phyloP scores from a whole-genome alignment of 805 yeast species.

The Metschnikowia proteae region DNA sequence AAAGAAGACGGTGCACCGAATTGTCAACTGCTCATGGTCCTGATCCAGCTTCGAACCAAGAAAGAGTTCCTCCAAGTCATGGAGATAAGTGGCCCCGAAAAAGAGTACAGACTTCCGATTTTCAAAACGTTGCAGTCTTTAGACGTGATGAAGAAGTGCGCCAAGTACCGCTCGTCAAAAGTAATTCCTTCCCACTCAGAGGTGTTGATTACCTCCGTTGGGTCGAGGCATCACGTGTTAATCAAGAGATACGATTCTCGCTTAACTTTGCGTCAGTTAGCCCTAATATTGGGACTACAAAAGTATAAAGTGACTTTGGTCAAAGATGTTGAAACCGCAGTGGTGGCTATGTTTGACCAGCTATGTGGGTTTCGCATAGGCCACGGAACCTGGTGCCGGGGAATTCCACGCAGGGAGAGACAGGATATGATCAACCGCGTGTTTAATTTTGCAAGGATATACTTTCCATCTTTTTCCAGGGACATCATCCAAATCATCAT shows the following conservation, averaged over 20 bases:
- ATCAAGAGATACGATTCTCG: conserved; percentile 14
- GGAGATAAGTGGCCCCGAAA: conserved; percentile 9
- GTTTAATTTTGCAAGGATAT: conserved; percentile 41
- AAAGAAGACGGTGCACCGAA: not conserved
- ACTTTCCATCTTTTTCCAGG: conserved; percentile 48
- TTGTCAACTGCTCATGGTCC: conserved; percentile 1
- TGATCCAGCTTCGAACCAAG: conserved; percentile 1
- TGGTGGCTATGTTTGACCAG: conserved; percentile 49
- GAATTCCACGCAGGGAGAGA: conserved; percentile 56
- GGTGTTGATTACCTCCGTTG: not conserved
- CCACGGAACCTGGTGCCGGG: conserved; percentile 80
- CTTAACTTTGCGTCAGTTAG: conserved; percentile 13
- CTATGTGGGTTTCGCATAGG: conserved; percentile 72
- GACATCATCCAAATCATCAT: conserved; percentile 66
- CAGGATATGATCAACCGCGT: conserved; percentile 46
- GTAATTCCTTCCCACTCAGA: not conserved
- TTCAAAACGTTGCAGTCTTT: conserved; percentile 7
- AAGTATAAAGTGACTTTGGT: conserved; percentile 48
- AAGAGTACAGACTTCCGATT: conserved; percentile 14
- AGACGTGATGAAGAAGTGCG: conserved; percentile 1
- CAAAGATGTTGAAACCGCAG: conserved; percentile 48
- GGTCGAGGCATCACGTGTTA: conserved; percentile 1
- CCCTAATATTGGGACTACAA: conserved; percentile 13
- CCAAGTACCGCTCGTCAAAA: conserved; percentile 4
- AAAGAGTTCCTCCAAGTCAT: conserved; percentile 7